A percentile compares a stretch with the other conserved stretches of the same genome.
These are phyloP conservation scores for Erysimum cheiri DNA, from an alignment of 441 rosid genomes.

Conservation along the genomic window DNA sequence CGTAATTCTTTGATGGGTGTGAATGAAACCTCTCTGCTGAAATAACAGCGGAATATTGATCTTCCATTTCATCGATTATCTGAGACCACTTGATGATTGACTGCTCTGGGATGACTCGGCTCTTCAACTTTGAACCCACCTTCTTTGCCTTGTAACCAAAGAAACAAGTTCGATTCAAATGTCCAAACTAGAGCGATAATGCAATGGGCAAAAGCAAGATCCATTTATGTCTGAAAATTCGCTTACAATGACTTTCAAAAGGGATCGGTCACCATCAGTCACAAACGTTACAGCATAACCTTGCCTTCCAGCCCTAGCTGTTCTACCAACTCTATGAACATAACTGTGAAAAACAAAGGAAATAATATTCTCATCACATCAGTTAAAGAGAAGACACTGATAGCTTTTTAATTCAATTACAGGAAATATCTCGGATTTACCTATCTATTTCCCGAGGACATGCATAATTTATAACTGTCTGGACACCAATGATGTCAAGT, in stretches of 20 bases:
- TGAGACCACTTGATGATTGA: conserved; percentile 91
- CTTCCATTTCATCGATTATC: conserved; percentile 89
- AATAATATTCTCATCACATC: neutral
- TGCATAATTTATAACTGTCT: conserved; percentile 93
- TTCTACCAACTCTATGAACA: conserved; percentile 95
- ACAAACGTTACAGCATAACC: conserved; percentile 98
- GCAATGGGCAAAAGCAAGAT: conserved; percentile 15
- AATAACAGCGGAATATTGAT: conserved; percentile 73
- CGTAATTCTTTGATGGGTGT: conserved; percentile 15
- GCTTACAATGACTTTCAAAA: conserved; percentile 93
- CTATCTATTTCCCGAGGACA: conserved; percentile 98
- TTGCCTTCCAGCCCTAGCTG: conserved; percentile 98
- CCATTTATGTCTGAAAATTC: conserved; percentile 2
- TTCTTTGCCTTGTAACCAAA: conserved; percentile 69
- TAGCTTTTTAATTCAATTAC: conserved; percentile 15
- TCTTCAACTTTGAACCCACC: conserved; percentile 90
- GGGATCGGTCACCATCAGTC: conserved; percentile 92
- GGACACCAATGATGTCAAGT: conserved; percentile 97
- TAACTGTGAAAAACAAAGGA: conserved; percentile 60
- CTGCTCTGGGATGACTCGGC: conserved; percentile 87
- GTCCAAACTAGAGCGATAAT: conserved; percentile 22
- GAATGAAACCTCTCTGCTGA: conserved; percentile 80
- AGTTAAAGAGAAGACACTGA: conserved; percentile 26
- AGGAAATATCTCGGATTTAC: conserved; percentile 44
- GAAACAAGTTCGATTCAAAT: conserved; percentile 7